Base-by-base conservation (phyloP, 139 green algal species). In the Coccomyxa sp. region DNA sequence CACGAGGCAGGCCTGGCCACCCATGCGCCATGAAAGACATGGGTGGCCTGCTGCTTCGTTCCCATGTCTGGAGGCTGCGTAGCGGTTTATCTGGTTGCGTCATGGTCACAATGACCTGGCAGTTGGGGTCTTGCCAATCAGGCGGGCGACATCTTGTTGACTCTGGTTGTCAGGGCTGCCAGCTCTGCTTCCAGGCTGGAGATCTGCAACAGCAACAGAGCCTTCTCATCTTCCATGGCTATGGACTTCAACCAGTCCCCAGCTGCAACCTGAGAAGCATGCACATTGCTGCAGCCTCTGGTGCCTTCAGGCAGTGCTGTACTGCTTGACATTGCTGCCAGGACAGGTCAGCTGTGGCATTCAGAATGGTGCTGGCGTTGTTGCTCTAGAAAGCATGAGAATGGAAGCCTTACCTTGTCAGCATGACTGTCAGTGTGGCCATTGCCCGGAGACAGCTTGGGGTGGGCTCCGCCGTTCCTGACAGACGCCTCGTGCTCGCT, bases 91-190 rank as follows among this genome's bases (percentile, higher is more conserved):
- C n/a, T n/a, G n/a, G n/a, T n/a, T n/a, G n/a, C n/a, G n/a, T n/a
- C n/a, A n/a, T n/a, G n/a, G n/a, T n/a, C n/a, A n/a, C n/a, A n/a
- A n/a, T n/a, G n/a, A n/a, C n/a, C n/a, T n/a, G n/a, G n/a, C n/a
- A n/a, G n/a, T n/a, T n/a, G n/a, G n/a, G n/a, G n/a, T n/a, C n/a
- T n/a, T n/a, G n/a, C n/a, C n/a, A n/a, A n/a, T n/a, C n/a, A n/a
- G n/a, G n/a, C n/a, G n/a, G n/a, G n/a, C n/a, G n/a, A n/a, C 50
- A 64, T 64, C 50, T 64, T 64, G 18, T 64, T 64, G 50, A 64
- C 50, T 22, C 27, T 64, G 50, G 50, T 22, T 64, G 50, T 31
- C 50, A 64, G 50, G 18, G 50, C 27, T 18, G 50, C 50, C 50
- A 64, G 50, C 50, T 64, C 50, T 6, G 50, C 27, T 22, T 64